Conservation (phyloP, 1,284 basidiomycete species). For the Malassezia globosa region DNA sequence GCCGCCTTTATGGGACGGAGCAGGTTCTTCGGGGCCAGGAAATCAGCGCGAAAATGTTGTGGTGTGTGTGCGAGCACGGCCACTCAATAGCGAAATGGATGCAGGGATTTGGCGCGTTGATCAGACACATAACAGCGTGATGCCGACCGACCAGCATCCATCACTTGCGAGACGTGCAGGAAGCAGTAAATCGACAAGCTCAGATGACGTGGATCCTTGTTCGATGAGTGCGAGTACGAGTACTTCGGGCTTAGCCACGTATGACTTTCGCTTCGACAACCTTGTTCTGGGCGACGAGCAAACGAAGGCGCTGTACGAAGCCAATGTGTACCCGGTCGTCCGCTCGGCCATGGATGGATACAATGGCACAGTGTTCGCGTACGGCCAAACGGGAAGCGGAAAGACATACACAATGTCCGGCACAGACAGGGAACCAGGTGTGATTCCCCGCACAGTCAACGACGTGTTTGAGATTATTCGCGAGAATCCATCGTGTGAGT, state of each 20-base stretch:
- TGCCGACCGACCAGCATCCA: conserved; percentile 40
- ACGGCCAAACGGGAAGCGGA: conserved; percentile 62
- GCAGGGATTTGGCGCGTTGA: conserved; percentile 30
- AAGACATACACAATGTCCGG: conserved; percentile 76
- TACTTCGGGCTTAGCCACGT: conserved; percentile 18
- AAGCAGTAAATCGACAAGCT: conserved; percentile 4
- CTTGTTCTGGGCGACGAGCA: conserved; percentile 22
- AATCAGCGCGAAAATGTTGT: conserved; percentile 35
- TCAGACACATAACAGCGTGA: conserved; percentile 22
- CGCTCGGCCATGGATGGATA: conserved; percentile 85
- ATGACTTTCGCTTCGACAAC: conserved; percentile 41
- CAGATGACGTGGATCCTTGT: conserved; percentile 5
- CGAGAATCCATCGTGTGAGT: conserved; percentile 47
- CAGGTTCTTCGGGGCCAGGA: neutral
- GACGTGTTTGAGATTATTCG: conserved; percentile 50
- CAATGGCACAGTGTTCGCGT: conserved; percentile 89
- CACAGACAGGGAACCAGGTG: conserved; percentile 70
- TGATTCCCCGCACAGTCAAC: conserved; percentile 77
- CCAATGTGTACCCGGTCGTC: conserved; percentile 51
- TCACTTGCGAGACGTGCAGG: conserved; percentile 34
- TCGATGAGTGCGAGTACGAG: conserved; percentile 10
- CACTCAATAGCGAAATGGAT: conserved; percentile 6
- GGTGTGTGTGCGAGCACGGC: conserved; percentile 41
- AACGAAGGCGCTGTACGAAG: conserved; percentile 47
- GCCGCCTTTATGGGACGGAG: conserved; percentile 1